These are phyloP conservation scores for Ceratorhiza oryzae-sativae DNA, from an alignment of 1,284 basidiomycete genomes.

Conservation along the genomic window DNA sequence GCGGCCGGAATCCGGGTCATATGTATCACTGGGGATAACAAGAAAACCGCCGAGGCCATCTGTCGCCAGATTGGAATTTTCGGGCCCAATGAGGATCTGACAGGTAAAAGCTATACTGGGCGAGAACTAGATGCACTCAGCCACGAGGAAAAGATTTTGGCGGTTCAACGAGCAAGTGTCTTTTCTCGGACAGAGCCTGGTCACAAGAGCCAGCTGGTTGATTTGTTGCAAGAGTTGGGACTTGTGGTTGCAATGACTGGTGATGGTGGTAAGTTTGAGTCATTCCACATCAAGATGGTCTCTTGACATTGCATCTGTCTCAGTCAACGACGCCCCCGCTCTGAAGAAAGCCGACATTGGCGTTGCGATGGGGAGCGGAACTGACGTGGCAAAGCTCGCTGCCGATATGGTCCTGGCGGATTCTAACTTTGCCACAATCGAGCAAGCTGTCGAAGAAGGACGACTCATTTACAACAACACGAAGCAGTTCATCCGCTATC, in stretches of 20 bases:
- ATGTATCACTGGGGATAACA: slow-evolving; percentile 99
- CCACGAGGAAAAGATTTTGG: slow-evolving; percentile 80
- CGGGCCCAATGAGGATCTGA: slow-evolving; percentile 78
- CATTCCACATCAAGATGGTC: background rate
- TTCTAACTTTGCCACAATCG: slow-evolving; percentile 91
- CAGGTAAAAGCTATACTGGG: slow-evolving; percentile 94
- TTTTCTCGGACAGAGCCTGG: slow-evolving; percentile 95
- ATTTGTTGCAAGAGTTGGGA: slow-evolving; percentile 90
- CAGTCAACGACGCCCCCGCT: slow-evolving; percentile 95
- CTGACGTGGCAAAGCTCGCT: slow-evolving; percentile 97
- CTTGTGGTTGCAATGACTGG: slow-evolving; percentile 92
- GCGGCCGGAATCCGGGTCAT: slow-evolving; percentile 95
- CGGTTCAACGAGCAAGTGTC: slow-evolving; percentile 85
- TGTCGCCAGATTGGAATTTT: slow-evolving; percentile 97
- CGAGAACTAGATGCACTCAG: slow-evolving; percentile 86
- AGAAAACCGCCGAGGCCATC: slow-evolving; percentile 97
- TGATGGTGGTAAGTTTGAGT: slow-evolving; percentile 35
- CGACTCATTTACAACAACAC: slow-evolving; percentile 98
- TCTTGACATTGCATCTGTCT: slow-evolving; percentile 42
- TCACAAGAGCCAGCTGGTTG: slow-evolving; percentile 95
- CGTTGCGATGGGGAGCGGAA: slow-evolving; percentile 98
- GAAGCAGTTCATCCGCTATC: slow-evolving; percentile 95
- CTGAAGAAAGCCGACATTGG: slow-evolving; percentile 98
- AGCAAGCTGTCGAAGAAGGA: slow-evolving; percentile 95
- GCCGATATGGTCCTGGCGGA: slow-evolving; percentile 96